These are phyloP conservation scores for Rutstroemia sp. DNA, from an alignment of 2,329 filamentous ascomycete genomes.

Conservation along the genomic window DNA sequence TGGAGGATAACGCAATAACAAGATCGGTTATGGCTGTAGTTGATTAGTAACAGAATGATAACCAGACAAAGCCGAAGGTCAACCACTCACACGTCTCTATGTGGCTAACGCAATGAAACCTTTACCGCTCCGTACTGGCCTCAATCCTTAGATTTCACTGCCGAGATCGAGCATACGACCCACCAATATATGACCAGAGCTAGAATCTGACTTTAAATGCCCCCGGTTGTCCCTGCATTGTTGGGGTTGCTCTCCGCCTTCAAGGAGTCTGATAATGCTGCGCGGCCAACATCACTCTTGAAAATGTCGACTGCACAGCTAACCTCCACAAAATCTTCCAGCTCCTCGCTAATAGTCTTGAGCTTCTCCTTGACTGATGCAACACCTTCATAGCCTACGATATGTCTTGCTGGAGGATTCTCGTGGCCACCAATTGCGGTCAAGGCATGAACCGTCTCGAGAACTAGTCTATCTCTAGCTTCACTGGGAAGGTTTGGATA, in stretches of 20 bases:
- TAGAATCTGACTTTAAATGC: neutral
- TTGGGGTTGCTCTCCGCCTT: neutral
- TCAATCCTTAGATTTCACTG: no score
- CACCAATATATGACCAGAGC: no score
- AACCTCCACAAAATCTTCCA: constrained; percentile 92
- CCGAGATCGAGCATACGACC: no score
- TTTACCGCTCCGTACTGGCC: no score
- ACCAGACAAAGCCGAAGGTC: neutral
- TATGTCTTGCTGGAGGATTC: constrained; percentile 89
- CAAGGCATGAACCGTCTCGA: constrained; percentile 85
- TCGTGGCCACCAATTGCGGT: constrained; percentile 91
- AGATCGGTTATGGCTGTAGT: neutral
- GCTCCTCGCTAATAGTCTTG: constrained; percentile 90
- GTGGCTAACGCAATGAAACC: no score
- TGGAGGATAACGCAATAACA: neutral
- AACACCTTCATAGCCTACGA: constrained; percentile 85
- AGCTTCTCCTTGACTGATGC: constrained; percentile 89
- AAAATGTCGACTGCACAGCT: constrained; percentile 43
- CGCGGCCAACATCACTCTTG: constrained; percentile 25
- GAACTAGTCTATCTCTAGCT: constrained; percentile 66
- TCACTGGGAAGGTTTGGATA: constrained; percentile 66
- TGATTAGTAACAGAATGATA: neutral
- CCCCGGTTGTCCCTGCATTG: neutral
- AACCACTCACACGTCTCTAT: no score
- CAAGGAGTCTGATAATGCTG: constrained; percentile 17